These are phyloP conservation scores for Pisolithus microcarpus DNA, from an alignment of 768 basidiomycete species.

Conservation along the genomic window DNA sequence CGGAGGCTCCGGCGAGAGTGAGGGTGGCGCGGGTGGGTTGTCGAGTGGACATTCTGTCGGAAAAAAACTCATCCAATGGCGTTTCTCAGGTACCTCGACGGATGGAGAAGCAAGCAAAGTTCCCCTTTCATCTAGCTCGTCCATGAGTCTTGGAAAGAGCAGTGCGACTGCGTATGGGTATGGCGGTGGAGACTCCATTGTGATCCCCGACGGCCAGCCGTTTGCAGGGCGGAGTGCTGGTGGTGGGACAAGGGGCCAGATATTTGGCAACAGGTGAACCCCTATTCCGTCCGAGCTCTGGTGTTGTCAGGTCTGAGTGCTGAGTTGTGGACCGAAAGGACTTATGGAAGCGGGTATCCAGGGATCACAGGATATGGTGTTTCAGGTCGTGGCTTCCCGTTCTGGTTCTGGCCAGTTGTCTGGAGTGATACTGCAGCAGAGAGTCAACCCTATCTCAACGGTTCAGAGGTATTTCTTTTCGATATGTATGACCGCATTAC, in stretches of 20 bases:
- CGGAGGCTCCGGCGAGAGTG: too few relatives aligned
- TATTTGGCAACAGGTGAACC: conserved; percentile 40
- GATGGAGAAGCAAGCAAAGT: too few relatives aligned
- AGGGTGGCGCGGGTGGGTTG: too few relatives aligned
- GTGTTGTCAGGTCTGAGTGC: neutral
- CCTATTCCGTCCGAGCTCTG: neutral
- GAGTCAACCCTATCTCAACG: conserved; percentile 28
- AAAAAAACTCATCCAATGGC: too few relatives aligned
- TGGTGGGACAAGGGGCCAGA: conserved; percentile 37
- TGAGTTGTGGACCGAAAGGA: conserved; percentile 24
- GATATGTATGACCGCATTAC: neutral
- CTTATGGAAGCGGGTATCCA: conserved; percentile 62
- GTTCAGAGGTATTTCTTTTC: conserved; percentile 33
- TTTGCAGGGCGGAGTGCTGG: conserved; percentile 45
- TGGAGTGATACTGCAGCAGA: conserved; percentile 33
- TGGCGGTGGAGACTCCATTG: conserved; percentile 24
- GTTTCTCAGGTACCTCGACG: too few relatives aligned
- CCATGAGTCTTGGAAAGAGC: conserved; percentile 11
- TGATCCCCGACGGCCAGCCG: conserved; percentile 38
- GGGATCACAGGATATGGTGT: conserved; percentile 41
- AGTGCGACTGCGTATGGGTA: conserved; percentile 27
- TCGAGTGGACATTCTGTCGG: too few relatives aligned
- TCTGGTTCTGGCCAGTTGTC: conserved; percentile 58
- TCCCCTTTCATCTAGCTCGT: neutral
- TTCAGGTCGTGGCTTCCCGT: conserved; percentile 48